Evolutionary conservation across 2,329 filamentous ascomycete species (phyloP).

Genomic region (Colletotrichum tanaceti): DNA sequence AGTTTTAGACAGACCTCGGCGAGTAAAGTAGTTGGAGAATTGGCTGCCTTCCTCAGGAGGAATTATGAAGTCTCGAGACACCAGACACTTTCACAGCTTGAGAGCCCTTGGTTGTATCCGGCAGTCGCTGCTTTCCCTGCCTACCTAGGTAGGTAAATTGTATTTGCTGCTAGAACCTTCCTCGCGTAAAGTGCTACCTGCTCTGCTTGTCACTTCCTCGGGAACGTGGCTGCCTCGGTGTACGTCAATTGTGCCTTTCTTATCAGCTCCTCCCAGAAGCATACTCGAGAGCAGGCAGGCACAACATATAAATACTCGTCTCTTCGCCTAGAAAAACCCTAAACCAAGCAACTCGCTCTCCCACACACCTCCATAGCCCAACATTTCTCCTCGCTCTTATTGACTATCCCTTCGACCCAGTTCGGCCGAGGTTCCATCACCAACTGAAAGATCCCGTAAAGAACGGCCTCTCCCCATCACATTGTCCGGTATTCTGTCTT

Average conservation of each 20-base stretch:
- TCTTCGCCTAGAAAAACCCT: not conserved
- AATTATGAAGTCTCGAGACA: not conserved
- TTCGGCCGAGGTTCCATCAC: not conserved
- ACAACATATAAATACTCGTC: not conserved
- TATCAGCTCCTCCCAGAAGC: constrained; percentile 5
- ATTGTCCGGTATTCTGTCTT: not conserved
- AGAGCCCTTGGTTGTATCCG: not conserved
- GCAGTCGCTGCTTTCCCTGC: not conserved
- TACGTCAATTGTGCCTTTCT: not conserved
- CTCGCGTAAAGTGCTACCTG: not conserved
- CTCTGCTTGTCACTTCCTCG: not conserved
- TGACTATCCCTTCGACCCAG: not conserved
- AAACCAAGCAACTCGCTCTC: not conserved
- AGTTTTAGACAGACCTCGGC: not conserved
- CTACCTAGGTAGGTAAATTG: too few species aligned
- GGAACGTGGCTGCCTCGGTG: not conserved
- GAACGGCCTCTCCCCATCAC: not conserved
- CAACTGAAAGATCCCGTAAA: not conserved
- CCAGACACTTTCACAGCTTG: too few species aligned
- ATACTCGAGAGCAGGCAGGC: not conserved
- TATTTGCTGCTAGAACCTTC: not conserved
- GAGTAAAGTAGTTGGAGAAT: not conserved
- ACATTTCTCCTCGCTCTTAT: too few species aligned
- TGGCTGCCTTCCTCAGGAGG: not conserved
- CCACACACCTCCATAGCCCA: not conserved